Base-by-base conservation (phyloP, 2,329 filamentous ascomycete genomes). In the Ophiostoma sp. region DNA sequence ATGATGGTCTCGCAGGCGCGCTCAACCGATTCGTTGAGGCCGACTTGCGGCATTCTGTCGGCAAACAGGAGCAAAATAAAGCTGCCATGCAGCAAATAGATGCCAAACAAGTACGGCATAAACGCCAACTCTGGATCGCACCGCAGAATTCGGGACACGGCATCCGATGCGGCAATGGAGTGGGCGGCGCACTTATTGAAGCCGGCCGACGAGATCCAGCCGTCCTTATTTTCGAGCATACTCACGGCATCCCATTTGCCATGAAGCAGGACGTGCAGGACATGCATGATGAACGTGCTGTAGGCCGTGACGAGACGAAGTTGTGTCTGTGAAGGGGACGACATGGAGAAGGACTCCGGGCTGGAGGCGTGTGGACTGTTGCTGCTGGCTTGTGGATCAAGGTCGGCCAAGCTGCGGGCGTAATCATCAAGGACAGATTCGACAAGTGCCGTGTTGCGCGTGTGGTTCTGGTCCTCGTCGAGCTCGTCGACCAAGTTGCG, bases 91-190 rank as follows among this genome's bases (percentile, higher is more conserved):
- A 87, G 79, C 0, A 87, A 79, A 72, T 87, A 88, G 8, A 87
- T 86, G 0, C 85, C 85, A 70, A 87, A 86, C 2, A 87, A 79
- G 75, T 86, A 87, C 1, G 85, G 84, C 84, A 87, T 87, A 70
- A 87, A 87, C 0, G 82, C 83, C 42, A 87, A 79, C 74, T 87
- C 85, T 2, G 84, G 84, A 75, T 87, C 85, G 82, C 81, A 69
- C n/a, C 11, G 22, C 8, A 52, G 7, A 5, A 52, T 52, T 1
- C 50, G 50, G 17, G 50, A 52, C 3, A 52, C 50, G 17, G 50
- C 50, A 52, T 52, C 50, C 19, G 50, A 52, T 8, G 50, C 50
- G 19, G 50, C 50, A 9, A 87, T 83, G 31, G 85, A 83, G 74
- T 86, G 84, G 0, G 82, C 81, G 3, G 84, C 84, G 73, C 84